These are phyloP conservation scores for Aquilaria sinensis DNA, from an alignment of 345 rosid species.

Conservation along the genomic window DNA sequence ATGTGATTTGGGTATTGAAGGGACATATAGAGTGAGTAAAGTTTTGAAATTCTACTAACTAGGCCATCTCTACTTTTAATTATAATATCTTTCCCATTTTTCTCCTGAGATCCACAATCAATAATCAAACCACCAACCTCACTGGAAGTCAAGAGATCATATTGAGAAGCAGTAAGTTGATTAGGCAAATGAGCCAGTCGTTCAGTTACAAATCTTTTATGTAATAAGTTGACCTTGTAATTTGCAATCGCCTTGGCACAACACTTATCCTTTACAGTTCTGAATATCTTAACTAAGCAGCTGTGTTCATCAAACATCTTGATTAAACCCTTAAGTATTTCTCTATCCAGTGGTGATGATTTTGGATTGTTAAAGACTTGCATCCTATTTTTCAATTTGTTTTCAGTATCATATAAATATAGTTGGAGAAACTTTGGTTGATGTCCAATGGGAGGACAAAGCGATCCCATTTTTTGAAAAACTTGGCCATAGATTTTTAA, in stretches of 20 bases:
- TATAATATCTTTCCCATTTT: background rate
- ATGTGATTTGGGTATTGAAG: conserved; percentile 5
- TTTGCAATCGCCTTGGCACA: background rate
- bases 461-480: background rate
- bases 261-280: background rate
- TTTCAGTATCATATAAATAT: background rate
- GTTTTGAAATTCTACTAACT: background rate
- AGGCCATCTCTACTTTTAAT: background rate
- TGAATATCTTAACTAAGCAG: too few relatives aligned
- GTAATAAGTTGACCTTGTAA: background rate
- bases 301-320: background rate
- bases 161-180: background rate
- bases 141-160: background rate
- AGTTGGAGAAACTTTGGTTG: background rate
- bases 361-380: background rate
- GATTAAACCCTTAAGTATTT: background rate
- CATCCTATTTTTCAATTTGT: background rate
- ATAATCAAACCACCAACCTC: conserved; percentile 4
- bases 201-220: too few relatives aligned
- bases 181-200: too few relatives aligned
- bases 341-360: background rate
- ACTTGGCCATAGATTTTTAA: background rate
- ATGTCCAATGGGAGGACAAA: background rate
- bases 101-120: background rate
- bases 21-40: conserved; percentile 5